Evolutionary conservation across 441 rosid species (phyloP), one percentile per base, ranked within the genome.

Genomic region (Codiaeum variegatum): DNA sequence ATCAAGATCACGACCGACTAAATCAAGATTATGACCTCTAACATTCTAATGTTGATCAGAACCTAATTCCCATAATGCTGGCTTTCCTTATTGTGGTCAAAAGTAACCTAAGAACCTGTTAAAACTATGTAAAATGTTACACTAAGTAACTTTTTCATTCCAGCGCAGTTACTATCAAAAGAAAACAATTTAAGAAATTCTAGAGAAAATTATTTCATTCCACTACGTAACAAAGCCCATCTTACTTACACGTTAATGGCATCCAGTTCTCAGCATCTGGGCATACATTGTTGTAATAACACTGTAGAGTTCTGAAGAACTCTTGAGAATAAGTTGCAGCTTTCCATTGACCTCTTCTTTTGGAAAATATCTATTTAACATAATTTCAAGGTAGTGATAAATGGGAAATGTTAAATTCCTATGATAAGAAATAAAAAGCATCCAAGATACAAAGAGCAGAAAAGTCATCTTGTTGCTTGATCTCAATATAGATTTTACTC

Each of bases 311-410:
- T 84, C 98, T 84, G 71, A 96, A 87, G 81, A 96, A 91, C 80
- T 96, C 99, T 82, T 96, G 99, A 56, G 99, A 96, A 79, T 93
- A 98, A 51, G 96, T 91, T 74, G 99, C 97, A 61, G 99, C 97
- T 88, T 82, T 96, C 99, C 99, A 96, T 79, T 91, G 99, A 69
- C 99, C 99, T 78, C 99, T 88, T 81, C 96, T 96, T 87, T 88
- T 85, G 67, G 93, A 90, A 81, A 96, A 93, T 76, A 93, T 91
- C 98, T 93, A 82, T 65, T 74, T 42, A 79, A 67, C 63, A 66
- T 49, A 29, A 47, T 42, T 31, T 46, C 19, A 31, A 6, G 31
- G 55, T 3, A 23, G 34, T 23, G 21, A 61, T 3, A 61, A 15
- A 49, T 31, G 9, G 60, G 19, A 5, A 51, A 28, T 31, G 42